Percentiles rank a stretch among this genome's conserved stretches.
These are phyloP conservation scores for Sapria himalayana DNA, from an alignment of 345 rosid species.

Conservation along the genomic window DNA sequence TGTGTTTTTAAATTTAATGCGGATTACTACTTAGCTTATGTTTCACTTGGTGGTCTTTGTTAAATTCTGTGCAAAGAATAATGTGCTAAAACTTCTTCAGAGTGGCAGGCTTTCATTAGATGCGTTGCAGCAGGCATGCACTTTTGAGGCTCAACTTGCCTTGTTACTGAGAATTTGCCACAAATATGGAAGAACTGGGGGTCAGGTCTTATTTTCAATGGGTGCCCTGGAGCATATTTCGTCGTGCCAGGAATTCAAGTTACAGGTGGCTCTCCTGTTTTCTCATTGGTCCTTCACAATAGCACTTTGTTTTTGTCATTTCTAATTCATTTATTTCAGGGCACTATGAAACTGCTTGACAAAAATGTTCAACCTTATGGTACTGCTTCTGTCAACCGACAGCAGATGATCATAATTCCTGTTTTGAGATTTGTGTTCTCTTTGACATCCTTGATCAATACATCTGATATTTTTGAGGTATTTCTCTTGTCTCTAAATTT, in stretches of 20 bases:
- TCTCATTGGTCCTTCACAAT: slow-evolving; percentile 3
- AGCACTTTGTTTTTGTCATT: slow-evolving; percentile 5
- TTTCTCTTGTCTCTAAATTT: slow-evolving; percentile 4
- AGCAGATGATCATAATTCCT: slow-evolving; percentile 43
- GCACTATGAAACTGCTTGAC: slow-evolving; percentile 39
- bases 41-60: no score
- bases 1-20: no score
- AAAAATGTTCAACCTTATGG: slow-evolving; percentile 34
- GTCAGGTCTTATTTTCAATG: slow-evolving; percentile 80
- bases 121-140: slow-evolving; percentile 62
- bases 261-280: slow-evolving; percentile 29
- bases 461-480: slow-evolving; percentile 76
- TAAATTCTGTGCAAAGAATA: neutral
- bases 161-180: slow-evolving; percentile 69
- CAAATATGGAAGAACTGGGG: slow-evolving; percentile 85
- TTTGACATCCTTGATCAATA: slow-evolving; percentile 58
- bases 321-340: slow-evolving; percentile 23
- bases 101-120: slow-evolving; percentile 56
- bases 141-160: slow-evolving; percentile 70
- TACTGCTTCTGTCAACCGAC: slow-evolving; percentile 40
- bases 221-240: slow-evolving; percentile 70
- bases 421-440: slow-evolving; percentile 63
- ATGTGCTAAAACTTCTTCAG: slow-evolving; percentile 17
- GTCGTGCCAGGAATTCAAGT: slow-evolving; percentile 44
- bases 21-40: no score